Conservation (phyloP, 1,284 basidiomycete species). For the Cryptococcus hybrid region DNA sequence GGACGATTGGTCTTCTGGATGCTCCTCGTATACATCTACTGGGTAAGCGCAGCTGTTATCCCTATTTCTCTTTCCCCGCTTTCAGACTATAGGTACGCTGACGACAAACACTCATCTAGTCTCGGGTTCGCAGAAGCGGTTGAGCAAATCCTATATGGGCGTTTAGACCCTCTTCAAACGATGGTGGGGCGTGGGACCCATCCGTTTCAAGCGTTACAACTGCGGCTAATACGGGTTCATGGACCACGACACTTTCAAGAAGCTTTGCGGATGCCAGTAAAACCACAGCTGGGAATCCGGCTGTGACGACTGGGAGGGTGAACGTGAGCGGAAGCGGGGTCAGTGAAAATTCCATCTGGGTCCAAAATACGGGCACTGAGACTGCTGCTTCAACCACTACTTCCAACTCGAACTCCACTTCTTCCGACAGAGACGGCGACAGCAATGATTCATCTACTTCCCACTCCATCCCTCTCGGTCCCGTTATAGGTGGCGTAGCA, state of each 20-base stretch:
- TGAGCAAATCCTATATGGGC: constrained; percentile 7
- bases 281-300: too few relatives aligned
- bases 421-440: background rate
- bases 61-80: background rate
- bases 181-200: background rate
- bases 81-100: background rate
- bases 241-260: constrained; percentile 27
- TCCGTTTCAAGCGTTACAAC: constrained; percentile 6
- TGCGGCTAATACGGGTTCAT: constrained; percentile 4
- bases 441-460: background rate
- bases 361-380: too few relatives aligned
- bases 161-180: constrained; percentile 2
- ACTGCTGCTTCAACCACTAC: background rate
- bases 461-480: constrained; percentile 8
- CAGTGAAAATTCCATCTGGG: too few relatives aligned
- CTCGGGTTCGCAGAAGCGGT: constrained; percentile 10
- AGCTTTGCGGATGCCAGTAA: constrained; percentile 9
- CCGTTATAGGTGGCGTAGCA: constrained; percentile 22
- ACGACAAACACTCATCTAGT: background rate
- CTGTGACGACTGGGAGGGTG: too few relatives aligned
- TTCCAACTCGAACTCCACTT: background rate
- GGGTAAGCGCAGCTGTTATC: constrained; percentile 10
- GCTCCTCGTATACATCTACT: constrained; percentile 11
- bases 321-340: too few relatives aligned
- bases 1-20: constrained; percentile 7